Evolutionary conservation across 2,329 filamentous ascomycete species (phyloP), one percentile per base, ranked within the genome.

Genomic region (Fusarium sp.): DNA sequence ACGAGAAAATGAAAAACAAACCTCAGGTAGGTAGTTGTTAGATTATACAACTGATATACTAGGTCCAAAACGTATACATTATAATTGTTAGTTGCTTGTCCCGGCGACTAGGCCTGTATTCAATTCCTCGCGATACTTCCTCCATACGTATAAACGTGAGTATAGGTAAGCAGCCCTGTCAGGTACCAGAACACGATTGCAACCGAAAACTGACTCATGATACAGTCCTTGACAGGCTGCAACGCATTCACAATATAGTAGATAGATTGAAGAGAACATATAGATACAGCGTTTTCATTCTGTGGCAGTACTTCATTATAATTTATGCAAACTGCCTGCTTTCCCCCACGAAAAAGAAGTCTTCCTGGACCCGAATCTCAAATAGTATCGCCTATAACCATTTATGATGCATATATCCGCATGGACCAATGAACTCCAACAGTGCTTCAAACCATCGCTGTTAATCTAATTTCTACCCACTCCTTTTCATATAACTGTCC

Each of bases 381-480:
- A 56, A 48, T 32, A 57, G 38, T 30, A 42, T 24, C 44, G 38
- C 30, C 60, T 26, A 35, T n/a, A 45, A 59, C 53, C 48, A 54
- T 60, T 28, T 72, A 59, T 71, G 69, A 63, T 72, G 66, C 50
- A 69, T 64, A 53, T 72, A 67, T 54, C 54, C 62, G 42, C 53
- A 38, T 73, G 58, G 50, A 59, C 63, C 64, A 58, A 63, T 58
- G 66, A 78, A 78, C 77, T 78, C 77, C 77, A 69, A 70, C 63
- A 60, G 66, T 60, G 67, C 72, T 63, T 54, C 53, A 70, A 73
- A 72, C 50, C 63, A 63, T 74, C 69, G 68, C 74, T 73, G 60
- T 53, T 65, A 41, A 69, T 70, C 28, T 41, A 63, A 55, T 41
- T 35, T 39, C 32, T 28, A 32, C 50, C 60, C 66, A 30, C 47